Conservation (phyloP, 805 yeast species). For the Saccharomycopsis sp. region DNA sequence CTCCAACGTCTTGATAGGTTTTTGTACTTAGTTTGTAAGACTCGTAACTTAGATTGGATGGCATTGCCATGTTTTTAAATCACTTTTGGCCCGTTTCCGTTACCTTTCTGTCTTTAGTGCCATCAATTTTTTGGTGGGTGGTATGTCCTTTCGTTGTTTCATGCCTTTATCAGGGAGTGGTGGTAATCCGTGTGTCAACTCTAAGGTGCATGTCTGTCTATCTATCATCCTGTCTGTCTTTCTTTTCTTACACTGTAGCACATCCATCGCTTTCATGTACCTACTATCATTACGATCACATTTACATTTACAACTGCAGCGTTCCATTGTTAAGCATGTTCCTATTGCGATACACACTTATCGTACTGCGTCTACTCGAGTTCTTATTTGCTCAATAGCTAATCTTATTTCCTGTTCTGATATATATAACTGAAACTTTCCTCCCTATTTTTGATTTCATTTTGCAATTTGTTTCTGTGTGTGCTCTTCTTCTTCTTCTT, state of each 20-base stretch:
- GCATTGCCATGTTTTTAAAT: neutral
- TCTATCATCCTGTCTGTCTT: neutral
- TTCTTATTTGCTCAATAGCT: neutral
- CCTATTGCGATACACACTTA: neutral
- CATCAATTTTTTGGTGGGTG: neutral
- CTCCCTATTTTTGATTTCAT: neutral
- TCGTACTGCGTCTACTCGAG: neutral
- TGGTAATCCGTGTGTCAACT: neutral
- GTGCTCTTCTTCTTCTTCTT: neutral
- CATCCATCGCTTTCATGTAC: neutral
- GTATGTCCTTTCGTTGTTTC: neutral
- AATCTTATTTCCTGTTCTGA: neutral
- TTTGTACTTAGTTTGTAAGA: neutral
- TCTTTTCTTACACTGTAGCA: neutral
- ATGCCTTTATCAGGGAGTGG: neutral
- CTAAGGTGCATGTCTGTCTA: neutral
- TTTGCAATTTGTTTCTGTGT: neutral
- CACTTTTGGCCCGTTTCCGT: neutral
- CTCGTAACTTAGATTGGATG: constrained; percentile 1
- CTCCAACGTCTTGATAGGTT: constrained; percentile 1
- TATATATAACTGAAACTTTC: neutral
- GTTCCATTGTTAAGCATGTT: neutral
- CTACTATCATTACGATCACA: neutral
- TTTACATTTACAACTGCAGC: neutral
- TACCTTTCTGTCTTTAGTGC: neutral